Evolutionary conservation across 768 basidiomycete species (phyloP).

Genomic region (Leccinum uliginosum): DNA sequence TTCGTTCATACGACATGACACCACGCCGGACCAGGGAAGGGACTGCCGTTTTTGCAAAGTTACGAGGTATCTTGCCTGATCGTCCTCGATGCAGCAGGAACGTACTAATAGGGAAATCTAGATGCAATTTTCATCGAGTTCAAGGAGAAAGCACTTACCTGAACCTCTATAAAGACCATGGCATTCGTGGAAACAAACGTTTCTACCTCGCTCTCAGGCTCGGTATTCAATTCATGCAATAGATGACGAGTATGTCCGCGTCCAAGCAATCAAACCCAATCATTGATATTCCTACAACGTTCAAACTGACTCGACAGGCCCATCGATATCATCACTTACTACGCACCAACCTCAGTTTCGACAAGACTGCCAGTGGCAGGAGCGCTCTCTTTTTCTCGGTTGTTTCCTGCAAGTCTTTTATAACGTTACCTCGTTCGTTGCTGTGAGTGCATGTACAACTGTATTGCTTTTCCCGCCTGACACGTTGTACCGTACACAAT

Average conservation of each 20-base stretch:
- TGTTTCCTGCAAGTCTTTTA: conserved; percentile 8
- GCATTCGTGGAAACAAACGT: conserved; percentile 3
- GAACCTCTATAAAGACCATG: conserved; percentile 4
- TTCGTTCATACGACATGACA: conserved; percentile 4
- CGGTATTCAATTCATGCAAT: conserved; percentile 9
- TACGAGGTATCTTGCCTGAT: neutral
- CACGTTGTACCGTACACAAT: neutral
- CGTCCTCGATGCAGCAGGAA: neutral
- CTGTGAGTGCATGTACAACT: neutral
- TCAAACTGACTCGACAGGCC: neutral
- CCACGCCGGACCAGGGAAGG: neutral
- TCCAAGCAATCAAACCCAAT: neutral
- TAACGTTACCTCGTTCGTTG: conserved; percentile 2
- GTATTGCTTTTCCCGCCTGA: neutral
- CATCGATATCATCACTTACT: conserved; percentile 7
- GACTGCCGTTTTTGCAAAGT: neutral
- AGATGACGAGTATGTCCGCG: conserved; percentile 3
- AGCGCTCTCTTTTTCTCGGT: conserved; percentile 2
- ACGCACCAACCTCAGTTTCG: conserved; percentile 5
- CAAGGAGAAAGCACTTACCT: conserved; percentile 2
- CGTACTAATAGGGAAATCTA: conserved; percentile 2
- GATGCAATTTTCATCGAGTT: conserved; percentile 4
- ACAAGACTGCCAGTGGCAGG: conserved; percentile 2
- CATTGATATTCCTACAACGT: neutral
- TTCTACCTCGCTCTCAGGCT: conserved; percentile 3